Evolutionary conservation across 345 rosid genomes (phyloP), one percentile per base, ranked within the genome.

Genomic region (Lenwebbia sp.): DNA sequence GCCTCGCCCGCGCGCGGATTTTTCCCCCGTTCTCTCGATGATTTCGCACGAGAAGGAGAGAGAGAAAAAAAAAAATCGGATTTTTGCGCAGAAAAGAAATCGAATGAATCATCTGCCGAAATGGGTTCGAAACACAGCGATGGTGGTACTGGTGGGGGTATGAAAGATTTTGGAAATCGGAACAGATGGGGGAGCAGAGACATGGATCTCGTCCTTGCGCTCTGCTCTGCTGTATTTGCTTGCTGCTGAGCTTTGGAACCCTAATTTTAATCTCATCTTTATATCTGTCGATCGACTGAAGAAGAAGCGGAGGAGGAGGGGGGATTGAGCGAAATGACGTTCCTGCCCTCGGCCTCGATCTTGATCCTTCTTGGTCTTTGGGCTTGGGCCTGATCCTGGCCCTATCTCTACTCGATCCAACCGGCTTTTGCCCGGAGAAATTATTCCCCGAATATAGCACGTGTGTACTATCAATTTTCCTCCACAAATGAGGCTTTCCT

Each of bases 1-100:
- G 92, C 92, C 92, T 85, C 57, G n/a, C 60, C 22, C n/a, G 23
- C 13, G 3, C 47, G 47, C 13, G 47, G 0, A 23, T 8, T 70
- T 6, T 19, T 70, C 2, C 47, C 78, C 78, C 10, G 21, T 19
- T 10, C 78, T 17, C 78, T 37, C 78, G 0, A 70, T 22, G 41
- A 37, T 70, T 0, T 10, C 26, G 26, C 25, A 22, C 81, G 22
- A 44, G 0, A 37, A 37, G 47, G 2, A 4, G 44, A 9, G 1
- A 53, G 0, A 19, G 44, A 4, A 22, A 10, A 7, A 22, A 13
- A 13, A 83, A 54, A n/a, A 17, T 3, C 23, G 50, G 23, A 84
- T 23, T 47, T 62, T 49, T 44, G 22, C 53, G 30, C 53, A 37
- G 13, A 0, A 21, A 2, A 41, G 50, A 55, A 41, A 5, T 44